Base-by-base conservation (phyloP, 2,329 filamentous ascomycete genomes). In the Neofusicoccum parvum region DNA sequence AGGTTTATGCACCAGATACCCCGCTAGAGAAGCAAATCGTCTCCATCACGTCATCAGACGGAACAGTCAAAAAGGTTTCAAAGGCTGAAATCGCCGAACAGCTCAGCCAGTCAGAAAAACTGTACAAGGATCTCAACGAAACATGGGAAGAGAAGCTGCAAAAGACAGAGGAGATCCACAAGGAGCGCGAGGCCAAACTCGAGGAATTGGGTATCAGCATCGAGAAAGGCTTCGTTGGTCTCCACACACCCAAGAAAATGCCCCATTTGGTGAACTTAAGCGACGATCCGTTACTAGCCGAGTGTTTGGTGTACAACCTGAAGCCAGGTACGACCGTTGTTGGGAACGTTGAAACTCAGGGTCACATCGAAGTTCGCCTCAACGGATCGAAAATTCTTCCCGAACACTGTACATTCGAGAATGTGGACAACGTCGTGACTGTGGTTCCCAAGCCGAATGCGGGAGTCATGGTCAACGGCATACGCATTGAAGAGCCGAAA, bases 71-170 rank as follows among this genome's bases (percentile, higher is more conserved):
- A 81, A 96, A 96, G 76, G 95, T 99, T 43, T 97, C 94, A 60
- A 99, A 99, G 78, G 95, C 95, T 2, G 95, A 99, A 75, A 99
- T 99, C 76, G 92, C 93, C 5, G 95, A 99, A 76, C 96, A 99
- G 77, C 83, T 99, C 32, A 94, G 90, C 71, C 95, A 98, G 77
- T 97, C 92, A 69, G 95, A 99, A 80, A 99, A 99, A 80, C 86
- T 99, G 20, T 91, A 98, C 73, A 90, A 91, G 58, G 95, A 99
- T 76, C 86, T 99, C 63, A 99, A 99, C 73, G 94, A 99, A 80
- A 99, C 95, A 0, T 99, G 95, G 95, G 95, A 99, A 80, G 88
- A 99, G 80, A 98, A 98, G 79, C 81, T 99, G 68, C 86, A 88
- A 69, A 97, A 96, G 80, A 99, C 95, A 0, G 95, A 99, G 77